These are phyloP conservation scores for Cerrena zonata DNA, from an alignment of 1,284 basidiomycete genomes.

Conservation along the genomic window DNA sequence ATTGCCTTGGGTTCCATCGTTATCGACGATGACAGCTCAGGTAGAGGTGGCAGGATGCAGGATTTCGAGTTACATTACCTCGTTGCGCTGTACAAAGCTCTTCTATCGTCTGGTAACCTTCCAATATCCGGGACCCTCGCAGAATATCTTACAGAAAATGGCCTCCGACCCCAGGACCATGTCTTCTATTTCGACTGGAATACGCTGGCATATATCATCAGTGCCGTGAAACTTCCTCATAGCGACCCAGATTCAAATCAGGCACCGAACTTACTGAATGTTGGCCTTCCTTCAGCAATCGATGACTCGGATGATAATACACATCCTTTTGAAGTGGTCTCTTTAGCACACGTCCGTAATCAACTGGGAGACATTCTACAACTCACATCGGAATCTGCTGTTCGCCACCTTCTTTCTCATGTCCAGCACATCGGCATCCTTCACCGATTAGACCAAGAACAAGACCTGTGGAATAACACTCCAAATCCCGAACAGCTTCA, in stretches of 20 bases:
- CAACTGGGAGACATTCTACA: conserved; percentile 58
- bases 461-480: conserved; percentile 32
- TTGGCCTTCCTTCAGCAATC: conserved; percentile 19
- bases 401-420: conserved; percentile 51
- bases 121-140: conserved; percentile 40
- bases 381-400: conserved; percentile 48
- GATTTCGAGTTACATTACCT: conserved; percentile 57
- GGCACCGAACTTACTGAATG: conserved; percentile 44
- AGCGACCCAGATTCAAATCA: conserved; percentile 19
- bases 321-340: conserved; percentile 53
- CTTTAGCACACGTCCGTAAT: conserved; percentile 54
- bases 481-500: conserved; percentile 26
- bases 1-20: conserved; percentile 58
- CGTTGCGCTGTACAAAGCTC: conserved; percentile 46
- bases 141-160: conserved; percentile 50
- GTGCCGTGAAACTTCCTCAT: conserved; percentile 43
- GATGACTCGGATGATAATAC: conserved; percentile 22
- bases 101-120: conserved; percentile 38
- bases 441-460: conserved; percentile 36
- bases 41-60: conserved; percentile 31
- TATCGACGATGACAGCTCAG: conserved; percentile 33
- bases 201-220: conserved; percentile 54
- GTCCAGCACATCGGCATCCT: conserved; percentile 60
- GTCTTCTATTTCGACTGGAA: conserved; percentile 64
- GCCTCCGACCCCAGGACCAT: conserved; percentile 32